These are phyloP conservation scores for Coccomyxa sp. DNA, from an alignment of 139 green algal genomes.

Conservation along the genomic window DNA sequence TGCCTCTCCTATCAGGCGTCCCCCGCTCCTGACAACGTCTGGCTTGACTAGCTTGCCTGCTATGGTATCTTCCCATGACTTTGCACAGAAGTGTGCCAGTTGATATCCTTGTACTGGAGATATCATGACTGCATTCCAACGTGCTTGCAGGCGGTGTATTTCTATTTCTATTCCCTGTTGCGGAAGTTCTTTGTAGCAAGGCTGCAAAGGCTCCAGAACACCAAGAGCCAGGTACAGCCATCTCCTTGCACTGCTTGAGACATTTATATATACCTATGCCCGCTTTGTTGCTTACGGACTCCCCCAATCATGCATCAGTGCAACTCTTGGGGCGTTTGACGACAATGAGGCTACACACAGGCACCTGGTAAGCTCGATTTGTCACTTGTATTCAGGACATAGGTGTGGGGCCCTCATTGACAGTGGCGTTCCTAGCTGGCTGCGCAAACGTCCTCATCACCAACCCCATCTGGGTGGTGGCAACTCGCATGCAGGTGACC, in stretches of 20 bases:
- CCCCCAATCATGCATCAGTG: not conserved
- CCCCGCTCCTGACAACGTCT: too few relatives aligned
- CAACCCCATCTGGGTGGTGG: slow-evolving; percentile 90
- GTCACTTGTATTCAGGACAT: too few relatives aligned
- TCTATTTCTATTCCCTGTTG: slow-evolving; percentile 70
- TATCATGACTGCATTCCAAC: too few relatives aligned
- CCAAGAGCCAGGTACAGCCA: not conserved
- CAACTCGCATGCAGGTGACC: slow-evolving; percentile 78
- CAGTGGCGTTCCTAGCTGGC: slow-evolving; percentile 72
- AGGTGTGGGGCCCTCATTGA: slow-evolving; percentile 58
- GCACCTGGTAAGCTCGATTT: too few relatives aligned
- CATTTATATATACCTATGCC: not conserved
- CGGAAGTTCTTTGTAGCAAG: not conserved
- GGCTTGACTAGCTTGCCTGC: too few relatives aligned
- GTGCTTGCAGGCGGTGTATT: slow-evolving; percentile 85
- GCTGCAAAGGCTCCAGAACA: not conserved
- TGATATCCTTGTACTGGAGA: too few relatives aligned
- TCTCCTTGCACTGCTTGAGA: not conserved
- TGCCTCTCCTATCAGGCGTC: too few relatives aligned
- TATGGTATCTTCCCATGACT: too few relatives aligned
- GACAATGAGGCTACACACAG: not conserved
- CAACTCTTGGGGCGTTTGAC: not conserved
- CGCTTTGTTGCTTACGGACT: not conserved
- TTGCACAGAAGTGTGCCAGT: too few relatives aligned
- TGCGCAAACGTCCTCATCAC: slow-evolving; percentile 84